Base-by-base conservation (phyloP, 225 moss, liverwort and hornwort genomes). In the Neckera pumila region DNA sequence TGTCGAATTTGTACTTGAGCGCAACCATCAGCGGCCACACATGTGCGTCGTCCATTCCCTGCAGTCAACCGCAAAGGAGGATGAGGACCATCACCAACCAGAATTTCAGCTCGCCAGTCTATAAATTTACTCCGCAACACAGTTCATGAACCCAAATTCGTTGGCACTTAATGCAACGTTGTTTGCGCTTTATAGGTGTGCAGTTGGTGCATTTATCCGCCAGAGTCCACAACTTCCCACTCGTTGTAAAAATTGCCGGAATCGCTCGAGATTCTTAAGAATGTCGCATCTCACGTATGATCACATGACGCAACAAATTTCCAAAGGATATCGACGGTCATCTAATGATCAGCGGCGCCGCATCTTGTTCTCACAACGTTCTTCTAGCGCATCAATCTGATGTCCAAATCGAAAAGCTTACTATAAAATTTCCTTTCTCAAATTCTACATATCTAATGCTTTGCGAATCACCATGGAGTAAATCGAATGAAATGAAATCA, bases 11-110 rank as follows among this genome's bases (percentile, higher is more conserved):
- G 31, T 89, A 75, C 51, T 87, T 92, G 17, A 85, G 87, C 85
- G 80, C 92, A 88, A 91, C 82, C 92, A 83, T 89, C 87, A 91
- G 61, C 75, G 87, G 80, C 84, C 85, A 85, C 67, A 87, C 53
- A 65, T 86, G 88, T 69, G 84, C 81, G 86, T 89, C 61, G 88
- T 93, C 93, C 92, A 92, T 94, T 80, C 87, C 88, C 92, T 94
- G 89, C 91, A 93, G 31, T 33, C 81, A 88, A 86, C 83, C 83
- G 69, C 57, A 86, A 87, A 83, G 83, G 28, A 78, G 47, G 34
- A 89, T 89, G 81, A 89, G 59, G 73, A 83, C 64, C 26, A 85
- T 82, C 60, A 27, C 65, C 59, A 79, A 83, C 66, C 86, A 83
- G 66, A 78, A 90, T 81, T 88, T 84, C 79, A 92, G 76, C 84